Base-by-base conservation (phyloP, 441 rosid genomes). In the Pelargonium cotyledonis region DNA sequence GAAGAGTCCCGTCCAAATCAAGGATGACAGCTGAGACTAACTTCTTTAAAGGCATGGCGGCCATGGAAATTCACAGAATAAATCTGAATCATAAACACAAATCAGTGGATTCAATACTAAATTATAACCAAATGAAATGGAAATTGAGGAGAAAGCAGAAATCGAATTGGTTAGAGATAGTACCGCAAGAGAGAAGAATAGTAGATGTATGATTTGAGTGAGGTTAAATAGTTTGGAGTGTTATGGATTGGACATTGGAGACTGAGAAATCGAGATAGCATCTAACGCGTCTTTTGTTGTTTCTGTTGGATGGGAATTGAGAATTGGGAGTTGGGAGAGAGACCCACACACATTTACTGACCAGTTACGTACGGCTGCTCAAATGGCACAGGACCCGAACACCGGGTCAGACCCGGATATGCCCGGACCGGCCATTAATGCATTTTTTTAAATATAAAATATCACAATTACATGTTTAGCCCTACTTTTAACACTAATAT, bases 1-100 rank as follows among this genome's bases (percentile, higher is more conserved):
- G 75, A 76, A 92, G 85, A 38, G 96, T 89, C 11, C 96, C 98
- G 64, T 92, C 98, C 80, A 92, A 83, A 82, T 89, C 98, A 63
- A 92, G 82, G 65, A 92, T 81, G 57, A 90, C 94, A 9, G 85
- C 86, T 7, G 91, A 81, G 8, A 81, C 78, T 5, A 85, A 57
- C 72, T 85, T 92, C 80, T 84, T 84, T 61, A 85, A 75, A 14
- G 85, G 75, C 60, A 72, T 81, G 63, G 79, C 77, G 63, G 79
- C 77, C 68, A 76, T 75, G 21, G 84, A 85, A 82, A 75, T 70
- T 57, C 69, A 62, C 6, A 68, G 49, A 65, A 65, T 9, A 18
- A 21, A 3, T 12, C 49, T 61, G 63, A 12, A 69, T 65, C 10
- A 60, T 6, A 65, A 68, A 15, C 53, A 64, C 2, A 47, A 49